Percentiles rank a stretch among this genome's conserved stretches.
phyloP scores from a whole-genome alignment of 176 grass and related monocot species.

The Oryza coarctata region DNA sequence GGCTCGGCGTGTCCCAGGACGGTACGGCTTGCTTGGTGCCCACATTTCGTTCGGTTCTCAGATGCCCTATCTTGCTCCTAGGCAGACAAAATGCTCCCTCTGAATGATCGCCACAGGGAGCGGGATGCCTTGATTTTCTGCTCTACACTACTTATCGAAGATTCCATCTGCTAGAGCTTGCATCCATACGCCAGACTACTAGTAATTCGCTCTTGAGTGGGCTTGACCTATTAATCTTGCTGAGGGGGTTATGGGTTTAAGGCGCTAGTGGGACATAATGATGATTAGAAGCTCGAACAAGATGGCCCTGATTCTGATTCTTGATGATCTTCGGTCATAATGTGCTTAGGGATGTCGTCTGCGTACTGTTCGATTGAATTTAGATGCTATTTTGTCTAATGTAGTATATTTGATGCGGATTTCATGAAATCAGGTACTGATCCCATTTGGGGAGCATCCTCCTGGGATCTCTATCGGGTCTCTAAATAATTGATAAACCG shows the following conservation, averaged over 20 bases:
- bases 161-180: neutral
- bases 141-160: neutral
- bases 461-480: too few species aligned
- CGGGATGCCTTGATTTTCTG: neutral
- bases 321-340: neutral
- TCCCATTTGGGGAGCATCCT: neutral
- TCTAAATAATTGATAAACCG: neutral
- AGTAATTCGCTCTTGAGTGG: neutral
- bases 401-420: neutral
- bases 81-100: neutral
- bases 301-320: neutral
- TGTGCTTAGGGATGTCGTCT: neutral
- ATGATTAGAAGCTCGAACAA: neutral
- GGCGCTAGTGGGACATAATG: neutral
- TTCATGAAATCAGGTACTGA: neutral
- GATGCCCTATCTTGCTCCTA: neutral
- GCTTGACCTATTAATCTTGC: neutral
- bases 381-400: neutral
- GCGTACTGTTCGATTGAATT: neutral
- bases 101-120: neutral
- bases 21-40: neutral
- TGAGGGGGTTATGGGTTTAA: neutral
- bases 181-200: neutral
- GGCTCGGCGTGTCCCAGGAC: slow-evolving; percentile 23
- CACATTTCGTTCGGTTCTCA: neutral